Conservation (phyloP, 345 rosid species). For the Gossypium bickii region DNA sequence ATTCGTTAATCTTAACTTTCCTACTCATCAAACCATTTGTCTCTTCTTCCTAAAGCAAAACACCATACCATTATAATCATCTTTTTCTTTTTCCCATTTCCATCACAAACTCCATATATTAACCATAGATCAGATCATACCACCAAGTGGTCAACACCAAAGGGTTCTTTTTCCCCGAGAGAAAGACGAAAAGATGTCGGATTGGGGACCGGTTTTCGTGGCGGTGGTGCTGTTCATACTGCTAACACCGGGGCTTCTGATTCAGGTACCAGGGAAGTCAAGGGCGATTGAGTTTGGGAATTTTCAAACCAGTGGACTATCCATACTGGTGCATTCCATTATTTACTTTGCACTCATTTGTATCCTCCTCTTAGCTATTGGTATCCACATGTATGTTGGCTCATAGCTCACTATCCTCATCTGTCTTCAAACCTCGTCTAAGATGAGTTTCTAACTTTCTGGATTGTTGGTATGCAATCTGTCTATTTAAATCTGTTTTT, state of each 20-base stretch:
- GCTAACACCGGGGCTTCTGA: constrained; percentile 78
- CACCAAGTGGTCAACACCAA: not conserved
- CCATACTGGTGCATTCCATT: constrained; percentile 71
- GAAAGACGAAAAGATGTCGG: constrained; percentile 44
- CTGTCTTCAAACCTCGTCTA: not conserved
- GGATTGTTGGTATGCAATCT: not conserved
- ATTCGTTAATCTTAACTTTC: constrained; percentile 25
- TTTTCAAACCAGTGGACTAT: constrained; percentile 81
- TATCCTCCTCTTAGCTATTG: constrained; percentile 75
- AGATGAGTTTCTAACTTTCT: not conserved
- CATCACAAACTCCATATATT: not conserved
- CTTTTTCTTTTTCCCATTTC: not conserved
- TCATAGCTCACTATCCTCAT: constrained; percentile 2
- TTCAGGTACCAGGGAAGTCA: constrained; percentile 66
- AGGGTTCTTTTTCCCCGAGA: not conserved
- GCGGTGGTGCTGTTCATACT: constrained; percentile 79
- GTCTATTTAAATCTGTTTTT: not conserved
- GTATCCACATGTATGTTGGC: constrained; percentile 69
- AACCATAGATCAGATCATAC: not conserved
- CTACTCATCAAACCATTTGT: constrained; percentile 21
- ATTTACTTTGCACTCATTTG: constrained; percentile 77
- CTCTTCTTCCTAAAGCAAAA: constrained; percentile 25
- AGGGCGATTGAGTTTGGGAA: constrained; percentile 70
- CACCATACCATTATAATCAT: constrained; percentile 8
- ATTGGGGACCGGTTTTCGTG: constrained; percentile 94